These are phyloP conservation scores for Lasiosphaeria miniovina DNA, from an alignment of 495 filamentous ascomycete species.

Conservation along the genomic window DNA sequence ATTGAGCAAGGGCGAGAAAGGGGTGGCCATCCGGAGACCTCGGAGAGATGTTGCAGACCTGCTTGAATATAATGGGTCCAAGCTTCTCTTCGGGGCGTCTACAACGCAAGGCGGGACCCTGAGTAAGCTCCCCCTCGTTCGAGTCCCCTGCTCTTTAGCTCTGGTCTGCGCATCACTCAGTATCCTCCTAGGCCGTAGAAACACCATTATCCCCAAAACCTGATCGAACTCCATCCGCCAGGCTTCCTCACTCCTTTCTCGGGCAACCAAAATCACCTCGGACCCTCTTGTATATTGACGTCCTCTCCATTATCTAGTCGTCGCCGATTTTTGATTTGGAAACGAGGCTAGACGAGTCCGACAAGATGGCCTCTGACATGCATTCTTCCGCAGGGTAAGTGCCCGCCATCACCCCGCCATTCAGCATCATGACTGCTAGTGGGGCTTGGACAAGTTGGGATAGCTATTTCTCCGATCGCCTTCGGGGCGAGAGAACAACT, in stretches of 20 bases:
- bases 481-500: conserved; percentile 9
- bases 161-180: conserved; percentile 30
- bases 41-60: conserved; percentile 9
- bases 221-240: conserved; percentile 20
- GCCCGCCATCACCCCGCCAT: conserved; percentile 39
- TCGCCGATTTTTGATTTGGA: not conserved
- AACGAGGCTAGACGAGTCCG: conserved; percentile 15
- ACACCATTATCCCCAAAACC: conserved; percentile 36
- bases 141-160: conserved; percentile 25
- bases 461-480: conserved; percentile 7
- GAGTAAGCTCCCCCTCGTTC: conserved; percentile 39
- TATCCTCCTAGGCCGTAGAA: conserved; percentile 24
- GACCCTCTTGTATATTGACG: conserved; percentile 1
- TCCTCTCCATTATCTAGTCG: conserved; percentile 1
- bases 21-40: conserved; percentile 4
- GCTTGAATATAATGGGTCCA: conserved; percentile 5
- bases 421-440: conserved; percentile 17
- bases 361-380: conserved; percentile 42
- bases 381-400: conserved; percentile 39
- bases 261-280: conserved; percentile 9
- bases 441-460: conserved; percentile 20
- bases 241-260: conserved; percentile 21
- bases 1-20: not conserved
- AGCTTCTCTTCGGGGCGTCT: conserved; percentile 15
- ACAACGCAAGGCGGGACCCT: conserved; percentile 28